Conservation (phyloP, 2,329 filamentous ascomycete genomes). For the Raffaelea arxii region DNA sequence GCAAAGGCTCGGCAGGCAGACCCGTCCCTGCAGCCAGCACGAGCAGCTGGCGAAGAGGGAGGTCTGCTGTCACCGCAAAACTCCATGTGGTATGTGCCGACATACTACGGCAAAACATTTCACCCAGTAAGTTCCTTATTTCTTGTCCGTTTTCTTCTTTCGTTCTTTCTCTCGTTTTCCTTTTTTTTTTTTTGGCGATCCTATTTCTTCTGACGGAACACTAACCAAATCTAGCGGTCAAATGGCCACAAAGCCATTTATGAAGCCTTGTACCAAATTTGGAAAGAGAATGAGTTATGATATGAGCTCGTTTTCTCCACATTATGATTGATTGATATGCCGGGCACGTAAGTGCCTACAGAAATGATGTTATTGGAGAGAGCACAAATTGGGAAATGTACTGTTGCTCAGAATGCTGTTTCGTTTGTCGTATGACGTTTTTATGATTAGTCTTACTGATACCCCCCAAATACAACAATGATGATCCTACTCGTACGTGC, state of each 20-base stretch:
- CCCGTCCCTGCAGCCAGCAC: constrained; percentile 22
- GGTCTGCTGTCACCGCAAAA: constrained; percentile 35
- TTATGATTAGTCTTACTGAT: too few species aligned
- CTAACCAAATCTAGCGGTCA: constrained; percentile 17
- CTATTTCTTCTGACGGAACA: too few species aligned
- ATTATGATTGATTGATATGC: too few species aligned
- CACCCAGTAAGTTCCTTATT: constrained; percentile 12
- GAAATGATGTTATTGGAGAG: too few species aligned
- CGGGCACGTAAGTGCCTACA: too few species aligned
- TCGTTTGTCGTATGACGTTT: too few species aligned
- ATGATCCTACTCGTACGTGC: too few species aligned
- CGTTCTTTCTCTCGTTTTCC: neutral
- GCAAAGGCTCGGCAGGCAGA: constrained; percentile 27
- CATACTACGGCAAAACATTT: constrained; percentile 13
- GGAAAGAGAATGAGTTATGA: constrained; percentile 15
- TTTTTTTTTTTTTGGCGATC: neutral
- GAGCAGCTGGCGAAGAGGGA: constrained; percentile 15
- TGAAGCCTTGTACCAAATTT: constrained; percentile 23
- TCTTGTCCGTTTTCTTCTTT: neutral
- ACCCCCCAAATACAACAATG: too few species aligned
- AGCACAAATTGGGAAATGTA: too few species aligned
- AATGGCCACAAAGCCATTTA: constrained; percentile 28
- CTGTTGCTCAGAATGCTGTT: too few species aligned
- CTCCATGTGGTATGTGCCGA: constrained; percentile 29
- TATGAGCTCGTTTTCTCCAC: too few species aligned